Conservation (phyloP, 495 filamentous ascomycete genomes). For the Annulohypoxylon maeteangense region DNA sequence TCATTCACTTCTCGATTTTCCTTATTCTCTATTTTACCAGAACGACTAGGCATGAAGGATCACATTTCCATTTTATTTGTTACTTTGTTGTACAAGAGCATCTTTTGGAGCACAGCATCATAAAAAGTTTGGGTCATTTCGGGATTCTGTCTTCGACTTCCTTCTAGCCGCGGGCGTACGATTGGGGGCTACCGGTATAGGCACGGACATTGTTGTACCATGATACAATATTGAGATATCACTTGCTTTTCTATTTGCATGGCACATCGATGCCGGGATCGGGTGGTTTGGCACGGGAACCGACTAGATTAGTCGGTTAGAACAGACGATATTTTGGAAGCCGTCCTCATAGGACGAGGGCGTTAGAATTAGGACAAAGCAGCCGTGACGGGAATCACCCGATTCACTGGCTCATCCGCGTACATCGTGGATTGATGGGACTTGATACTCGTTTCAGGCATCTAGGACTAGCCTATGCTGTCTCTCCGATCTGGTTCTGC, state of each 20-base stretch:
- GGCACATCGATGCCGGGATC: constrained; percentile 49
- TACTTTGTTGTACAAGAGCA: constrained; percentile 62
- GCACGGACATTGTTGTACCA: constrained; percentile 47
- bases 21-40: constrained; percentile 27
- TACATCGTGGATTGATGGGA: constrained; percentile 51
- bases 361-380: constrained; percentile 41
- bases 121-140: constrained; percentile 58
- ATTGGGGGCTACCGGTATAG: constrained; percentile 46
- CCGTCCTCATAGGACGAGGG: constrained; percentile 23
- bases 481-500: constrained; percentile 30
- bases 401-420: constrained; percentile 44
- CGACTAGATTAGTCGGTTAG: constrained; percentile 37
- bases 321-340: constrained; percentile 37
- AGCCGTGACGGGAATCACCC: constrained; percentile 26
- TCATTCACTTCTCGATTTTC: constrained; percentile 46
- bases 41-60: constrained; percentile 45
- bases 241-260: constrained; percentile 51
- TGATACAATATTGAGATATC: constrained; percentile 51
- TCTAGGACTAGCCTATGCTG: constrained; percentile 34
- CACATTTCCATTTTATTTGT: constrained; percentile 49
- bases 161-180: constrained; percentile 51
- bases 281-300: constrained; percentile 41
- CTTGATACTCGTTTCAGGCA: constrained; percentile 46
- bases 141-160: constrained; percentile 48
- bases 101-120: constrained; percentile 65